Conservation (phyloP, 2,329 filamentous ascomycete genomes). For the Colletotrichum falcatum region DNA sequence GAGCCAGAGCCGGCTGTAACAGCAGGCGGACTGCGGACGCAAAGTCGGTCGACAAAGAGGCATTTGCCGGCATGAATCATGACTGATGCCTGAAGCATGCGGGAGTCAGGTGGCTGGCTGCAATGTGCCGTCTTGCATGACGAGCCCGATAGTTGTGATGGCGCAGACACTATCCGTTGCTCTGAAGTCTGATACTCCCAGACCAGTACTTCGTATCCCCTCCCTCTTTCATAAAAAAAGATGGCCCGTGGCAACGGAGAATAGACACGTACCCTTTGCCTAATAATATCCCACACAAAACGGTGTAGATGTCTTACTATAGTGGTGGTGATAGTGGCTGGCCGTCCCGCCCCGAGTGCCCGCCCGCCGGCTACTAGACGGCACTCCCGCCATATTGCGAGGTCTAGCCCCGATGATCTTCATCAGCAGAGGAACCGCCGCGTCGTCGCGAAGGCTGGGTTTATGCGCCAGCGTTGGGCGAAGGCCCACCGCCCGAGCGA, state of each 20-base stretch:
- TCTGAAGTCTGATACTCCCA: neutral
- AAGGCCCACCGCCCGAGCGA: neutral
- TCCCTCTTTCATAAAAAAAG: too few relatives aligned
- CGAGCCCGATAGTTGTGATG: neutral
- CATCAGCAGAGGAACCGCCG: neutral
- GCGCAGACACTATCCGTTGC: neutral
- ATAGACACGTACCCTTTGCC: neutral
- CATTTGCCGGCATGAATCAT: neutral
- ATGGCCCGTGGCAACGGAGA: neutral
- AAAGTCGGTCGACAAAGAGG: neutral
- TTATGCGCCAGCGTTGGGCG: neutral
- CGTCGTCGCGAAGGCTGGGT: neutral
- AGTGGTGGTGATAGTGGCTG: neutral
- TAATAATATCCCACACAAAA: neutral
- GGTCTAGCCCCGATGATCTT: neutral
- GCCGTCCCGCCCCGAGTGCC: neutral
- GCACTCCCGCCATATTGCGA: neutral
- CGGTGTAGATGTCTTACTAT: conserved; percentile 15
- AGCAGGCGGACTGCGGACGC: neutral
- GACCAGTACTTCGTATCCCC: neutral
- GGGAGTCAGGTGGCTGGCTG: neutral
- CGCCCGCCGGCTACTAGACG: neutral
- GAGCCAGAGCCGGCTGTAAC: neutral
- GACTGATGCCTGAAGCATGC: neutral
- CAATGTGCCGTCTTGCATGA: neutral